These are phyloP conservation scores for Aquilaria agallochum DNA, from an alignment of 441 rosid genomes.

Conservation along the genomic window DNA sequence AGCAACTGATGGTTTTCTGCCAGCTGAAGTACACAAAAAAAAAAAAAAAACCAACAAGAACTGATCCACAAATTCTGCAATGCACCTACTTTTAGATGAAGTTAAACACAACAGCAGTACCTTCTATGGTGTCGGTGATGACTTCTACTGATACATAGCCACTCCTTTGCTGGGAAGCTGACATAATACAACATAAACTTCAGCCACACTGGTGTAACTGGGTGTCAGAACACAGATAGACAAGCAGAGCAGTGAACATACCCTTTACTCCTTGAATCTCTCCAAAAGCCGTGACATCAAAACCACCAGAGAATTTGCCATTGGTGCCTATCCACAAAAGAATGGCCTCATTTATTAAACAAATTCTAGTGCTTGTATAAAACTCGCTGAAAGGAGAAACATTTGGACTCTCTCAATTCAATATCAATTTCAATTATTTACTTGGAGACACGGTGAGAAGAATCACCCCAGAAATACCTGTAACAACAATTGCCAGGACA, in stretches of 20 bases:
- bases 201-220: conserved; percentile 1
- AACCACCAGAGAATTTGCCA: conserved; percentile 96
- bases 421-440: too few species aligned
- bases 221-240: conserved; percentile 1
- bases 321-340: conserved; percentile 56
- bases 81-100: conserved; percentile 5
- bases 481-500: conserved; percentile 90
- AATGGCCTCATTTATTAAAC: background rate
- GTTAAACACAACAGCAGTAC: conserved; percentile 25
- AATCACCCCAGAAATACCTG: conserved; percentile 39
- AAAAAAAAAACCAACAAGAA: conserved; percentile 15
- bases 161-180: conserved; percentile 56
- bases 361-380: too few species aligned
- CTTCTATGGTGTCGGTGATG: conserved; percentile 70
- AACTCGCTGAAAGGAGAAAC: too few species aligned
- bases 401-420: too few species aligned
- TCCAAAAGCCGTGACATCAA: conserved; percentile 77
- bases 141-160: conserved; percentile 62
- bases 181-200: conserved; percentile 16
- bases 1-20: conserved; percentile 92
- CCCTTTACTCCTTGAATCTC: conserved; percentile 55
- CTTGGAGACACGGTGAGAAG: too few species aligned
- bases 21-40: conserved; percentile 44
- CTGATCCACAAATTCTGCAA: conserved; percentile 8
- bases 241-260: conserved; percentile 20